A percentile compares a stretch with the other conserved stretches of the same genome.
Evolutionary conservation across 2,329 filamentous ascomycete genomes (phyloP).

Genomic region (Drechslera avenae): DNA sequence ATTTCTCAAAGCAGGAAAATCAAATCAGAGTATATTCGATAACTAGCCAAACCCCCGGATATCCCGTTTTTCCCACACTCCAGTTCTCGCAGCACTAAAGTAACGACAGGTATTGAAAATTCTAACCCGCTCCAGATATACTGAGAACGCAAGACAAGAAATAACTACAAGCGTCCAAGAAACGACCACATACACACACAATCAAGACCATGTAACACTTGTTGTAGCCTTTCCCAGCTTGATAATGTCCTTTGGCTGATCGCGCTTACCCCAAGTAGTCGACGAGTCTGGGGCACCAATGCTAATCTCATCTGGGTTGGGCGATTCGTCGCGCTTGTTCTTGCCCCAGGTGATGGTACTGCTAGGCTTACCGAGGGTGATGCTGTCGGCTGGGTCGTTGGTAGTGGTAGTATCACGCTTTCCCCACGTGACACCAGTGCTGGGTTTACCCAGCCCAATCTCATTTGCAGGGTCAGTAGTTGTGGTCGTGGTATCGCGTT

Average conservation of each 20-base stretch:
- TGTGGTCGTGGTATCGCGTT: too few species aligned
- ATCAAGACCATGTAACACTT: slow-evolving; percentile 23
- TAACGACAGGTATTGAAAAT: too few species aligned
- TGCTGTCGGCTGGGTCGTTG: background rate
- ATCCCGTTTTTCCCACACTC: too few species aligned
- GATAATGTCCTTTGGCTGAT: slow-evolving; percentile 18
- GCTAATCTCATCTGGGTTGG: slow-evolving; percentile 9
- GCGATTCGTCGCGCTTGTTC: slow-evolving; percentile 13
- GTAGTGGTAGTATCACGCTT: too few species aligned
- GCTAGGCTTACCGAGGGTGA: background rate
- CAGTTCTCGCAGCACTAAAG: too few species aligned
- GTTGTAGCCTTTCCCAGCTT: slow-evolving; percentile 21
- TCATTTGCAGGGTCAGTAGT: too few species aligned
- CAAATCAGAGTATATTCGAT: too few species aligned
- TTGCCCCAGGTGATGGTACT: slow-evolving; percentile 18
- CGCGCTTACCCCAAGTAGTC: slow-evolving; percentile 29
- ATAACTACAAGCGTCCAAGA: too few species aligned
- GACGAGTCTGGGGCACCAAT: slow-evolving; percentile 13
- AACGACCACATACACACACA: background rate
- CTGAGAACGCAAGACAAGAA: too few species aligned
- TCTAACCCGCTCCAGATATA: too few species aligned
- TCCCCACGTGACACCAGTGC: slow-evolving; percentile 13
- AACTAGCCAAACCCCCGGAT: too few species aligned
- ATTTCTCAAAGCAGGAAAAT: too few species aligned
- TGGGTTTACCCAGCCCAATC: slow-evolving; percentile 12